Evolutionary conservation across 345 rosid species (phyloP), one percentile per base, ranked within the genome.

Genomic region (Citrus hindsii): DNA sequence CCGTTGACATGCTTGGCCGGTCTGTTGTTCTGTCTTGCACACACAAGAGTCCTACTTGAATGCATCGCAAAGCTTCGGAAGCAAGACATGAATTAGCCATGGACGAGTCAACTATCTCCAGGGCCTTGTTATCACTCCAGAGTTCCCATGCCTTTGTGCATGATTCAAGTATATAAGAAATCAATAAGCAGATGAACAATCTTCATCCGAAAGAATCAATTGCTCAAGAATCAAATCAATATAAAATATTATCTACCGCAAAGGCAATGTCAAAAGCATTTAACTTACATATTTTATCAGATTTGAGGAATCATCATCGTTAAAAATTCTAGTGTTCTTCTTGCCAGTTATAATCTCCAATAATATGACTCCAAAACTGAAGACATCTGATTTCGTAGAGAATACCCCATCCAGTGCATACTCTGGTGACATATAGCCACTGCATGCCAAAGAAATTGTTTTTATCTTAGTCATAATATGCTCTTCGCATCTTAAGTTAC

Each of bases 41-140:
- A 33, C 83, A 66, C 19, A 77, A 76, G 27, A 81, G 48, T 24
- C 80, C 77, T 9, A 76, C 63, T 32, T 81, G 80, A 27, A 77
- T 77, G 37, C 74, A 72, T 12, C 77, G 53, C 16, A 59, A 10
- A 48, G 48, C 32, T 51, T 72, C 67, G 8, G 21, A 4, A 16
- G n/a, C 48, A 4, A 40, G 68, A 27, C 64, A 38, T 16, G 73
- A 37, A 13, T 53, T 5, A 14, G 12, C 53, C 19, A 76, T 32
- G 8, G n/a, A 51, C 14, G 46, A 19, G 58, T 76, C 80, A 3
- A 80, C 48, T 19, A 80, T 48, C n/a, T 76, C 60, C 37, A 80
- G n/a, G 42, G 73, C 61, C 61, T 64, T 32, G 7, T 8, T 13
- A 18, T 64, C 68, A 2, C 68, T 30, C 68, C 68, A 30, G 10